Percentiles rank a stretch among this genome's conserved stretches.
Conservation (phyloP, 495 filamentous ascomycete genomes). For the Ramalina intermedia region DNA sequence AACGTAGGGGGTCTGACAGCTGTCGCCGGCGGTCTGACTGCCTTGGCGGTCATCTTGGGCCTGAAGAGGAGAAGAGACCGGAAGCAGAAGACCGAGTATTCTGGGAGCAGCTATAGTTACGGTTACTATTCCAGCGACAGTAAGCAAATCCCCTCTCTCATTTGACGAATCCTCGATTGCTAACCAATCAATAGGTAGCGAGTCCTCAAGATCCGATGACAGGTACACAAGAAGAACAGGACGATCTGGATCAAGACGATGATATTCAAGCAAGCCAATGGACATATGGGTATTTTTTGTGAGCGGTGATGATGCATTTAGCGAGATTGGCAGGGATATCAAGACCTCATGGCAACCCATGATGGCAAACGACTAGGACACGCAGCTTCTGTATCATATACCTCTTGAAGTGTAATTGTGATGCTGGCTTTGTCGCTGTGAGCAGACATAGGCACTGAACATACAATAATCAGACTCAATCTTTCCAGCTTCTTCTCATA, state of each 20-base stretch:
- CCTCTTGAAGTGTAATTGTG: too few species aligned
- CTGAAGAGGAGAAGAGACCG: slow-evolving; percentile 49
- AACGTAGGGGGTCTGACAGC: slow-evolving; percentile 42
- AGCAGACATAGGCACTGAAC: too few species aligned
- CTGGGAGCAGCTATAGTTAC: slow-evolving; percentile 32
- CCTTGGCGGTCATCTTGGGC: slow-evolving; percentile 59
- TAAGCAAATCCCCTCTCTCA: slow-evolving; percentile 17
- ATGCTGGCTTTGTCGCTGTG: too few species aligned
- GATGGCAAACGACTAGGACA: too few species aligned
- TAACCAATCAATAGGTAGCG: slow-evolving; percentile 27
- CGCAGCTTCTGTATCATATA: too few species aligned
- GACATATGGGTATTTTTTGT: background rate
- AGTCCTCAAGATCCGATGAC: slow-evolving; percentile 36
- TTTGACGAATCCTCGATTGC: background rate
- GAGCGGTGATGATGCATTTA: slow-evolving; percentile 10
- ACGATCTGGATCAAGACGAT: slow-evolving; percentile 24
- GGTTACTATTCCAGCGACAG: slow-evolving; percentile 29
- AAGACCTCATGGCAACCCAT: background rate
- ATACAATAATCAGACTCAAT: too few species aligned
- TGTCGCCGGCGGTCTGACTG: slow-evolving; percentile 46
- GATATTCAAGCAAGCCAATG: background rate
- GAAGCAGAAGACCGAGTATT: slow-evolving; percentile 32
- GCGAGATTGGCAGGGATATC: slow-evolving; percentile 5
- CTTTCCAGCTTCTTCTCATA: too few species aligned
- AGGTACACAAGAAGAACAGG: slow-evolving; percentile 23